Base-by-base conservation (phyloP, 2,329 filamentous ascomycete genomes). In the Aureobasidium leucospermi region DNA sequence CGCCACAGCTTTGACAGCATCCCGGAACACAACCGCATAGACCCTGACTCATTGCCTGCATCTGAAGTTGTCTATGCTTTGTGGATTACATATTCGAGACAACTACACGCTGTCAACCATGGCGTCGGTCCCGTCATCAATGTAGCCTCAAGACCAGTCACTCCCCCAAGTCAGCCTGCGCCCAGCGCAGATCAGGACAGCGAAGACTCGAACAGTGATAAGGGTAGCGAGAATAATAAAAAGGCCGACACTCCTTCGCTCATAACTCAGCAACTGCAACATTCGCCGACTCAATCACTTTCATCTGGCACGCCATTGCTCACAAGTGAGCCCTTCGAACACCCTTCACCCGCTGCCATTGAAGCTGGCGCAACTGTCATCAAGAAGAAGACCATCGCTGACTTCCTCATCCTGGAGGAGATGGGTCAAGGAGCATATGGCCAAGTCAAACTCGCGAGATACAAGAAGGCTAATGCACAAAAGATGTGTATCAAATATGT, bases 361-460 rank as follows among this genome's bases (percentile, higher is more conserved):
- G 65, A 65, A 32, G 68, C 69, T 5, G 68, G 68, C 41, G 65
- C 61, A 49, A 67, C 67, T 42, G 52, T 66, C 2, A 68, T 70
- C 53, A 69, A 66, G 47, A 96, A 95, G 76, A 94, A 94, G 74
- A 86, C 84, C 0, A 97, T 99, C 64, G 81, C 87, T 57, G 91
- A 96, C 70, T 99, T 96, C 71, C 81, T 86, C 43, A 93, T 99
- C 62, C 78, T 99, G 11, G 94, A 99, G 74, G 94, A 99, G 62
- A 97, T 99, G 93, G 94, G 94, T 4, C 91, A 96, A 75, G 94
- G 94, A 42, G 94, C 94, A 1, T 99, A 99, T 70, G 94, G 94
- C 1, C 93, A 99, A 74, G 94, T 99, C 61, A 99, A 99, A 73
- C 81, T 99, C 49, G 93, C 89, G 56, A 85, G 92, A 32, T 88